Evolutionary conservation across 768 basidiomycete genomes (phyloP), one percentile per base, ranked within the genome.

Genomic region (Macrolepiota dolichaula): DNA sequence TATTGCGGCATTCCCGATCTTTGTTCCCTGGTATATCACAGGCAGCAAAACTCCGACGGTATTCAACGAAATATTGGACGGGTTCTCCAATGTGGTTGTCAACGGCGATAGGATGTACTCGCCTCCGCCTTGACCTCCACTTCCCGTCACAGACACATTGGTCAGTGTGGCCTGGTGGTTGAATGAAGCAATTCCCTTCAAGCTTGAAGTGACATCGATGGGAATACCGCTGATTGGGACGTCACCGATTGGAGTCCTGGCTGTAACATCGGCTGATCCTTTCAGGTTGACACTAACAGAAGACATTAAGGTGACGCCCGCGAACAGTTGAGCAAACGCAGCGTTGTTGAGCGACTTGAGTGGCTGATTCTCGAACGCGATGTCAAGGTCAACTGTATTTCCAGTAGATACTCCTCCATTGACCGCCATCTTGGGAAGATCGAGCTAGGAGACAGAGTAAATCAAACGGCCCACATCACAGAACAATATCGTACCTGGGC

Each of bases 361-460:
- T n/a, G 82, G 82, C 38, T 81, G 71, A 56, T 89, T 70, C 4
- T 78, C 68, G 75, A 87, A 90, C 19, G 77, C 74, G 52, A 91
- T 82, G 1, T 75, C 73, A 49, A 91, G 78, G 54, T 82, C 76
- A 3, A 79, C 89, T n/a, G 81, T 57, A 64, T 88, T 87, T 25
- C 89, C 88, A 0, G 87, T 91, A 24, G 88, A 89, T 1, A 88
- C 81, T 0, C 86, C 86, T 47, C 87, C 86, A 47, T 77, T 73
- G 12, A 78, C 79, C 37, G 80, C 64, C 29, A 73, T 72, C 57
- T 70, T 74, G 4, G 87, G 85, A 27, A 88, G 71, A 25, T 73
- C 70, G 40, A 88, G 78, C 85, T 86, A 65, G 55, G 46, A 51
- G 13, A 15, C 38, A 55, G 24, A 54, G 4, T 27, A 19, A 57